These are phyloP conservation scores for Cairneyella variabilis DNA, from an alignment of 495 filamentous ascomycete species.

Conservation along the genomic window DNA sequence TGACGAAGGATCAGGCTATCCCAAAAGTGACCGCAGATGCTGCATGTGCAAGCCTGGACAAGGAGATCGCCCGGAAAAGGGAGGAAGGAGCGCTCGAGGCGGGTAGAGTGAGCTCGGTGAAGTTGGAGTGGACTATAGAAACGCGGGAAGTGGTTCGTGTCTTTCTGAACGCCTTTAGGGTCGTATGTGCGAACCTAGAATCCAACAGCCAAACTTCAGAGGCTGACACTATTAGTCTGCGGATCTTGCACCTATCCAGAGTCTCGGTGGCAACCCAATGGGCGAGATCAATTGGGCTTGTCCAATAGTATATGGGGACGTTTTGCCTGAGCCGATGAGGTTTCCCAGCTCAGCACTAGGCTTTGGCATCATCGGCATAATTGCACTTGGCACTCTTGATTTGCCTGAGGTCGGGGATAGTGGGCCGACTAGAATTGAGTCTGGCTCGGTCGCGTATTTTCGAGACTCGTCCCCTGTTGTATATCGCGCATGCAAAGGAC, in stretches of 20 bases:
- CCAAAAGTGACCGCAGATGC: background rate
- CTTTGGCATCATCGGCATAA: conserved; percentile 7
- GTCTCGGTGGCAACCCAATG: no score
- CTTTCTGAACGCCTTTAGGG: no score
- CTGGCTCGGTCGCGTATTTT: background rate
- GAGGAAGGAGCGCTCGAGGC: conserved; percentile 2
- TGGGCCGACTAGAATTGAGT: background rate
- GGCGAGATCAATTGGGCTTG: background rate
- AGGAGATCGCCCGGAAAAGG: conserved; percentile 1
- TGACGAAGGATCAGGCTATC: background rate
- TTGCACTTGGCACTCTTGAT: conserved; percentile 11
- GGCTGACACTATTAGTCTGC: no score
- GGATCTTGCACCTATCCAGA: no score
- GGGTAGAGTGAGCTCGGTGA: no score
- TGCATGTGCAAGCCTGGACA: conserved; percentile 6
- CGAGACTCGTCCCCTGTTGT: background rate
- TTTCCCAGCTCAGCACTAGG: conserved; percentile 6
- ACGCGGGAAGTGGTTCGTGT: background rate
- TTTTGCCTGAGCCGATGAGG: background rate
- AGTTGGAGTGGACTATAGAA: conserved; percentile 4
- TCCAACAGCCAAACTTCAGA: no score
- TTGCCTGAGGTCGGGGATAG: conserved; percentile 10
- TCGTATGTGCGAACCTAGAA: no score
- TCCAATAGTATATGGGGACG: conserved; percentile 8
- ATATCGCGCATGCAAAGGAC: background rate